Conservation (phyloP, 345 rosid genomes). For the Salix dunnii region DNA sequence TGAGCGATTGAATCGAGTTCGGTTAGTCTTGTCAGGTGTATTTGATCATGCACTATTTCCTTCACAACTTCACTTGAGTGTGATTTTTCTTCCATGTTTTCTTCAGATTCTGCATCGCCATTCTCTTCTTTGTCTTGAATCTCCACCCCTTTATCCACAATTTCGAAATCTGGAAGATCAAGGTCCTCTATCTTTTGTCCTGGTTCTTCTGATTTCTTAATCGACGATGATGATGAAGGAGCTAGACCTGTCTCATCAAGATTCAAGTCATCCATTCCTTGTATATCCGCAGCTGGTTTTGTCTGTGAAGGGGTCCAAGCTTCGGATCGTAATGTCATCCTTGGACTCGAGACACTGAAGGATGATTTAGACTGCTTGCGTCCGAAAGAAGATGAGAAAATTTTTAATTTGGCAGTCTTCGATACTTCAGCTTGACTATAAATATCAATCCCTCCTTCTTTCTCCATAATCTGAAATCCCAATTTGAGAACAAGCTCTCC, state of each 20-base stretch:
- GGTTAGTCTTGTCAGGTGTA: constrained; percentile 52
- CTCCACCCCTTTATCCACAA: constrained; percentile 89
- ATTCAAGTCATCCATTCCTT: constrained; percentile 76
- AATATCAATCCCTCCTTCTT: constrained; percentile 85
- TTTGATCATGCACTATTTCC: constrained; percentile 61
- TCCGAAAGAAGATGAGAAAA: constrained; percentile 50
- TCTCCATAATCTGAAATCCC: constrained; percentile 95
- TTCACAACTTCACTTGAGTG: constrained; percentile 60
- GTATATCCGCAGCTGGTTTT: constrained; percentile 45
- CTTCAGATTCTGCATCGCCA: constrained; percentile 42
- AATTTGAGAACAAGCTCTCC: constrained; percentile 72
- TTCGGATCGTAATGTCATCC: constrained; percentile 51
- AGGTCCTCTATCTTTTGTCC: constrained; percentile 50
- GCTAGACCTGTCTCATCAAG: constrained; percentile 71
- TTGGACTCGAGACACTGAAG: constrained; percentile 87
- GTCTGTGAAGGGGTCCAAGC: constrained; percentile 63
- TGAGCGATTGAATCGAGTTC: constrained; percentile 88
- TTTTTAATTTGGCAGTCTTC: constrained; percentile 41
- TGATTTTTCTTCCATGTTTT: constrained; percentile 38
- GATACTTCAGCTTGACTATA: constrained; percentile 55
- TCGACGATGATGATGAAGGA: constrained; percentile 17
- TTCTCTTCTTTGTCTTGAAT: constrained; percentile 48
- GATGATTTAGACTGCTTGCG: constrained; percentile 78
- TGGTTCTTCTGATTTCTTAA: constrained; percentile 40
- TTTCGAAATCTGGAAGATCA: constrained; percentile 74